Percentiles rank a stretch among this genome's conserved stretches.
Conservation (phyloP, 495 filamentous ascomycete species). For the Cudoniella acicularis region DNA sequence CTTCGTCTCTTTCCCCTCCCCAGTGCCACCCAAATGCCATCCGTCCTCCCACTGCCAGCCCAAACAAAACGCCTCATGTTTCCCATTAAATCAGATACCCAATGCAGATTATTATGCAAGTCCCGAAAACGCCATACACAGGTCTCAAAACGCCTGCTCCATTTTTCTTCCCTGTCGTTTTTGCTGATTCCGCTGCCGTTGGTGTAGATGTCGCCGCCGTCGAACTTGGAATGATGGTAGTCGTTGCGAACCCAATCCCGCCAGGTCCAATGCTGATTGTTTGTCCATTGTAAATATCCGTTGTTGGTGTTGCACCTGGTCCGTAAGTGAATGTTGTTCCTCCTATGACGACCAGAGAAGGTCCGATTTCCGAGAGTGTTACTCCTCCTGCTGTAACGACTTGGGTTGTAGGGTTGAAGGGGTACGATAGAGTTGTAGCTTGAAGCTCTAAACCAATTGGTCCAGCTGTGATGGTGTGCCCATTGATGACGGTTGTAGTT, state of each 20-base stretch:
- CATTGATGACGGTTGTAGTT: conserved; percentile 29
- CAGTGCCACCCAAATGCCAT: conserved; percentile 8
- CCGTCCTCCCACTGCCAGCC: neutral
- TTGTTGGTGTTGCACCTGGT: conserved; percentile 8
- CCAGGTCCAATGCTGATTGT: conserved; percentile 20
- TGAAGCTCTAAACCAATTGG: conserved; percentile 42
- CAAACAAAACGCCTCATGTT: neutral
- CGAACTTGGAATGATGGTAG: conserved; percentile 10
- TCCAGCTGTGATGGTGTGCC: conserved; percentile 35
- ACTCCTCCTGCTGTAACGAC: conserved; percentile 19
- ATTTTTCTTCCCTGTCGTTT: conserved; percentile 11
- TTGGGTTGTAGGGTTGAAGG: conserved; percentile 36
- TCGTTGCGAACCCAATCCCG: conserved; percentile 19
- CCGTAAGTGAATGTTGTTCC: conserved; percentile 21
- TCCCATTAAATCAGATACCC: conserved; percentile 2
- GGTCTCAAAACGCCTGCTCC: conserved; percentile 2
- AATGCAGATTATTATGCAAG: neutral
- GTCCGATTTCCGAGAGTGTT: conserved; percentile 21
- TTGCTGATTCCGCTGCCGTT: conserved; percentile 1
- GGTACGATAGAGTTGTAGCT: conserved; percentile 36
- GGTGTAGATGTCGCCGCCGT: neutral
- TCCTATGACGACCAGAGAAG: conserved; percentile 13
- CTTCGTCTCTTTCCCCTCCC: neutral
- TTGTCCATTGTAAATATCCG: conserved; percentile 17
- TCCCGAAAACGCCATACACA: conserved; percentile 9